Conservation (phyloP, 306 rosid genomes). For the Casuarina glauca region DNA sequence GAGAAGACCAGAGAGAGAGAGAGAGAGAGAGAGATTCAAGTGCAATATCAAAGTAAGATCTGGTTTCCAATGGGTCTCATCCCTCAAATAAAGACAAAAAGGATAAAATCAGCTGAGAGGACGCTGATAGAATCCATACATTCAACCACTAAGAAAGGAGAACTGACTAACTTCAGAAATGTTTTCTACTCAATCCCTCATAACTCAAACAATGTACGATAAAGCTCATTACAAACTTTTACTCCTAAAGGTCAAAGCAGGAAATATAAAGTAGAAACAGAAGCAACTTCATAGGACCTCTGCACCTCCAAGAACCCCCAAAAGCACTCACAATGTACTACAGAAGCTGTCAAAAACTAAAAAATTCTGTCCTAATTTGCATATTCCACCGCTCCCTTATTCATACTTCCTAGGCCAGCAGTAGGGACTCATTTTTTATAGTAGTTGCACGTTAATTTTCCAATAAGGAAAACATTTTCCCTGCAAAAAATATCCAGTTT, state of each 20-base stretch:
- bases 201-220: background rate
- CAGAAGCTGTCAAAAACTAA: background rate
- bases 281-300: no score
- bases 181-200: background rate
- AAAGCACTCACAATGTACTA: background rate
- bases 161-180: background rate
- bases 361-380: background rate
- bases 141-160: background rate
- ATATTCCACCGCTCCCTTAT: background rate
- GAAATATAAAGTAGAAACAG: background rate
- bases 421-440: background rate
- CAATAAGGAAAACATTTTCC: background rate
- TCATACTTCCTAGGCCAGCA: background rate
- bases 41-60: background rate
- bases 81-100: background rate
- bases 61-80: background rate
- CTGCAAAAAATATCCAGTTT: no score
- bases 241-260: background rate
- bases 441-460: background rate
- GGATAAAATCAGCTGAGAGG: background rate
- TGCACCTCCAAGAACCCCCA: background rate
- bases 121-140: background rate
- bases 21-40: constrained; percentile 9
- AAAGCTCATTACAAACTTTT: background rate
- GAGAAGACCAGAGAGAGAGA: constrained; percentile 7